These are phyloP conservation scores for Lizanozyma gosingica DNA, from an alignment of 1,139 yeast species.

Conservation along the genomic window DNA sequence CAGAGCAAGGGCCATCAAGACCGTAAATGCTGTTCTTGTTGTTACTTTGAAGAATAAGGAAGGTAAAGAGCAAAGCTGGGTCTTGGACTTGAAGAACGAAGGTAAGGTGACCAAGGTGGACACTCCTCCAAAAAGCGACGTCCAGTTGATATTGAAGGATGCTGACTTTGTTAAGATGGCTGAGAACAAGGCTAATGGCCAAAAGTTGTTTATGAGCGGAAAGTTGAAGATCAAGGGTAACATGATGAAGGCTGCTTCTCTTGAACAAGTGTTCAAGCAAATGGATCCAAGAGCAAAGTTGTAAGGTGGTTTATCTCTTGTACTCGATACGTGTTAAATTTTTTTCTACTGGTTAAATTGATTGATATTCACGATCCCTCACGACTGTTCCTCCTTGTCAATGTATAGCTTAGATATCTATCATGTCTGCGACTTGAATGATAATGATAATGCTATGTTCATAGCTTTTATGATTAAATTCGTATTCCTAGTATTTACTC, in stretches of 20 bases:
- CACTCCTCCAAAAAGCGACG: constrained; percentile 48
- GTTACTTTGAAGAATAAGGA: constrained; percentile 64
- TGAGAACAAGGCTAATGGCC: constrained; percentile 74
- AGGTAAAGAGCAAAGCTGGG: constrained; percentile 61
- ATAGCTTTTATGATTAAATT: no score
- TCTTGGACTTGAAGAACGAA: constrained; percentile 57
- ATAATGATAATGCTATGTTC: no score
- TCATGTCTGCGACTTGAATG: no score
- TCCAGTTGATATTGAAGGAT: constrained; percentile 58
- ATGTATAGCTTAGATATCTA: no score
- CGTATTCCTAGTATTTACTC: no score
- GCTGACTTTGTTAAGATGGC: constrained; percentile 61
- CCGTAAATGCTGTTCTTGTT: constrained; percentile 56
- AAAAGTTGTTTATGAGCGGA: constrained; percentile 76
- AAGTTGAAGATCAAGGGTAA: constrained; percentile 82
- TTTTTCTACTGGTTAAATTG: no score
- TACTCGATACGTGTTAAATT: no score
- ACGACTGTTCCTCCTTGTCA: no score
- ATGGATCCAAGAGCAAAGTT: constrained; percentile 49
- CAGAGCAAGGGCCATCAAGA: constrained; percentile 34
- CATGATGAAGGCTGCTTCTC: constrained; percentile 80
- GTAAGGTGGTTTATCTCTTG: constrained; percentile 11
- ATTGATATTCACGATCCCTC: no score
- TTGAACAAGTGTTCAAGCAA: constrained; percentile 64
- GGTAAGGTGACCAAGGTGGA: constrained; percentile 48